Percentiles rank a stretch among this genome's conserved stretches.
Evolutionary conservation across 73 alveolate genomes (phyloP).

Genomic region (Paraurostyla sp.): DNA sequence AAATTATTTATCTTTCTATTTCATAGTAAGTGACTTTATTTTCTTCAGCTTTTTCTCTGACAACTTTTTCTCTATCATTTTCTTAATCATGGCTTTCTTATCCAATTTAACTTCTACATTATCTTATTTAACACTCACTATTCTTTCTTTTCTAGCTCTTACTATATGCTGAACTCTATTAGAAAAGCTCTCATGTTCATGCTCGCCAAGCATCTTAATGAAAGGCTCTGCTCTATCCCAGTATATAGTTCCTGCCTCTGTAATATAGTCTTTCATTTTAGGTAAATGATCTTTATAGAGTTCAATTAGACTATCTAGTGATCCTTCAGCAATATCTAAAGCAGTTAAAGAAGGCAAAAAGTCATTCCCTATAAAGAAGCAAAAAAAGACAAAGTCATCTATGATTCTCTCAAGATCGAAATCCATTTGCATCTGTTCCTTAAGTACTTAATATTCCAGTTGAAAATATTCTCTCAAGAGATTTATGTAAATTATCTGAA

Average conservation of each 20-base stretch:
- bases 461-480: conserved; percentile 95
- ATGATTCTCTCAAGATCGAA: conserved; percentile 94
- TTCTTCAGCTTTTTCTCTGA: conserved; percentile 65
- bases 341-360: conserved; percentile 96
- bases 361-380: conserved; percentile 99
- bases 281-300: conserved; percentile 90
- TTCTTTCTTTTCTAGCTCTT: conserved; percentile 67
- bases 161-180: conserved; percentile 70
- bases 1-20: conserved; percentile 50
- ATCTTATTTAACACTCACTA: conserved; percentile 8
- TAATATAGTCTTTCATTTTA: conserved; percentile 88
- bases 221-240: conserved; percentile 92
- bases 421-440: conserved; percentile 78
- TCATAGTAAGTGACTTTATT: conserved; percentile 64
- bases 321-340: conserved; percentile 94
- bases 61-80: conserved; percentile 76
- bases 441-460: conserved; percentile 84
- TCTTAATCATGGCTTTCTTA: conserved; percentile 51
- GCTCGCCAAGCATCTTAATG: conserved; percentile 78
- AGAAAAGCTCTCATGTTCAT: conserved; percentile 82
- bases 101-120: not conserved
- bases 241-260: conserved; percentile 93
- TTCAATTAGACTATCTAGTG: conserved; percentile 92
- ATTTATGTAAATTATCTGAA: conserved; percentile 86
- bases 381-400: conserved; percentile 98